Evolutionary conservation across 768 basidiomycete genomes (phyloP).

Genomic region (Termitomyces sp.): DNA sequence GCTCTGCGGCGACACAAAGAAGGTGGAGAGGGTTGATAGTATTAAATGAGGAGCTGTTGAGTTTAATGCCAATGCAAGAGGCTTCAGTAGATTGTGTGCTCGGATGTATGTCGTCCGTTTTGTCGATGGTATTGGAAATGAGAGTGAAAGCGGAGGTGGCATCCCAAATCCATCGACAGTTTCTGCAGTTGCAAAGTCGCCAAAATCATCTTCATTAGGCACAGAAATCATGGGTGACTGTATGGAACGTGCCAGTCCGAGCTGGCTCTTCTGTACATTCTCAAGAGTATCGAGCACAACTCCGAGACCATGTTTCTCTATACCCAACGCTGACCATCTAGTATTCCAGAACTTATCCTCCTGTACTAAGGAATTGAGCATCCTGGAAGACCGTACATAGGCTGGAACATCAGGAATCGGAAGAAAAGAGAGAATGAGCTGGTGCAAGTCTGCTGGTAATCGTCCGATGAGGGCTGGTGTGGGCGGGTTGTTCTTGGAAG

Average conservation of each 20-base stretch:
- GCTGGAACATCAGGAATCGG: slow-evolving; percentile 78
- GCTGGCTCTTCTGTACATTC: slow-evolving; percentile 78
- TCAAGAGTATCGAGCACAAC: slow-evolving; percentile 51
- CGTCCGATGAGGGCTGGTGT: slow-evolving; percentile 55
- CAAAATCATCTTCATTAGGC: slow-evolving; percentile 16
- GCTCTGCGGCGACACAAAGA: slow-evolving; percentile 20
- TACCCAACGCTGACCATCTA: slow-evolving; percentile 58
- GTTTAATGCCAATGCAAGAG: slow-evolving; percentile 47
- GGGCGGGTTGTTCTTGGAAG: slow-evolving; percentile 13
- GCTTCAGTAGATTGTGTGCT: slow-evolving; percentile 58
- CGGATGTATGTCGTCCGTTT: slow-evolving; percentile 48
- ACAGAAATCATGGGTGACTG: slow-evolving; percentile 3
- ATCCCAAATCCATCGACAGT: slow-evolving; percentile 13
- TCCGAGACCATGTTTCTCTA: slow-evolving; percentile 30
- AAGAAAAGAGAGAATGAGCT: slow-evolving; percentile 66
- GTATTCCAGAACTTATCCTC: slow-evolving; percentile 77
- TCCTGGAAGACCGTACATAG: slow-evolving; percentile 63
- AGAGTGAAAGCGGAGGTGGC: slow-evolving; percentile 11
- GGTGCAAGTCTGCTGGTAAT: slow-evolving; percentile 73
- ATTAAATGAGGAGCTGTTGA: slow-evolving; percentile 61
- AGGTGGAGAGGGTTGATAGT: slow-evolving; percentile 49
- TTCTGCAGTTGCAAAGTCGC: slow-evolving; percentile 14
- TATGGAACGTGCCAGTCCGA: slow-evolving; percentile 31
- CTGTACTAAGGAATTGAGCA: slow-evolving; percentile 54
- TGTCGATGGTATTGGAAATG: slow-evolving; percentile 19